Evolutionary conservation across 2,329 filamentous ascomycete species (phyloP).

Genomic region (Chrysoporthe deuterocubensis): DNA sequence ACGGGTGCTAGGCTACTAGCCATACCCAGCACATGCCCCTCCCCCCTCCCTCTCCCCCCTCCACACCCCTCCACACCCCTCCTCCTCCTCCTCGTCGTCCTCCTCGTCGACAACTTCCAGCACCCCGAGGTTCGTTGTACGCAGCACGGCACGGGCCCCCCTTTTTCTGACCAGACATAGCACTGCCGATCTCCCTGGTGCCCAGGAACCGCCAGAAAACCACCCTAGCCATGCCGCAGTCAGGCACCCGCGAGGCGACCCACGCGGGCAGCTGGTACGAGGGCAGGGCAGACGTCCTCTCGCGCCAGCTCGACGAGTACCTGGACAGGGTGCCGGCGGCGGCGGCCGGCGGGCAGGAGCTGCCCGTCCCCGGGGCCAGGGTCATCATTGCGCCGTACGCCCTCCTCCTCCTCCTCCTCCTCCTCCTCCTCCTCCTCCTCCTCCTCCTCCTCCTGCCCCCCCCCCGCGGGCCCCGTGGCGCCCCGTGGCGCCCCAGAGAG

Average conservation of each 20-base stretch:
- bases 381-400: slow-evolving; percentile 92
- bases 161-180: background rate
- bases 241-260: slow-evolving; percentile 56
- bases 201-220: no score
- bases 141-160: no score
- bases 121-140: no score
- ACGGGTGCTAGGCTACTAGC: no score
- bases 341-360: slow-evolving; percentile 55
- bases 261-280: slow-evolving; percentile 93
- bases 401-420: slow-evolving; percentile 23
- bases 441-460: no score
- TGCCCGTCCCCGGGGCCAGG: slow-evolving; percentile 77
- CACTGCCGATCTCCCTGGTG: background rate
- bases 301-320: slow-evolving; percentile 72
- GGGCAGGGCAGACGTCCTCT: slow-evolving; percentile 61
- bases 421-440: background rate
- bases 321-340: slow-evolving; percentile 71
- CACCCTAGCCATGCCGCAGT: slow-evolving; percentile 34
- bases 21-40: no score
- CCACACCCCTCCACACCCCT: no score
- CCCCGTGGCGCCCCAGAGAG: no score
- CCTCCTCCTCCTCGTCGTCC: no score
- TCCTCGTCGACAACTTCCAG: no score
- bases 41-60: no score
- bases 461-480: no score